Evolutionary conservation across 2,329 filamentous ascomycete species (phyloP), one percentile per base, ranked within the genome.

Genomic region (Penicillium sclerotiorum): DNA sequence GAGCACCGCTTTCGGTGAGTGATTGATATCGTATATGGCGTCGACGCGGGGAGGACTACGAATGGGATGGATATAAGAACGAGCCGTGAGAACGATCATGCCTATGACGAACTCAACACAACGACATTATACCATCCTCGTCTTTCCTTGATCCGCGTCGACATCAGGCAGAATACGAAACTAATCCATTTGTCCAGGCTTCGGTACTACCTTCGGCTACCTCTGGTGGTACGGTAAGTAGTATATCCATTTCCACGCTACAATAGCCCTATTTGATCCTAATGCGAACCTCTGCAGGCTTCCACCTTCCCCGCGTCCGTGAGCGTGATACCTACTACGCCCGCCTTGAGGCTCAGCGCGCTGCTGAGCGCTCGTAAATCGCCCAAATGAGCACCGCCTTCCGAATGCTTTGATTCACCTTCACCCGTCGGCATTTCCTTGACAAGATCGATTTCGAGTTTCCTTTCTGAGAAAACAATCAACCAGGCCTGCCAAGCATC

Each of bases 141-240:
- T n/a, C n/a, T n/a, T n/a, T n/a, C n/a, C n/a, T n/a, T n/a, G n/a
- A n/a, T n/a, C n/a, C n/a, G n/a, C n/a, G n/a, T n/a, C n/a, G n/a
- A n/a, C n/a, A n/a, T n/a, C n/a, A n/a, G n/a, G n/a, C n/a, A n/a
- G n/a, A n/a, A n/a, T n/a, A n/a, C n/a, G n/a, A n/a, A 53, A 66
- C 41, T 37, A 44, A 32, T n/a, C n/a, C 40, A 38, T 9, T 38
- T 22, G 20, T 42, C 39, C 53, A 85, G 82, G 83, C 71, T 80
- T 86, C 68, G 83, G 83, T 64, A 77, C 80, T 59, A 75, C 81
- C 60, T 77, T 77, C 69, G 84, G 83, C 61, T 87, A 86, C 73
- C 77, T 80, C 67, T 87, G 80, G 77, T 87, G 84, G 84, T 87
- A 87, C 75, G 83, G 77, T 78, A 77, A 55, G 76, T 77, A 65